Evolutionary conservation across 345 rosid species (phyloP), one percentile per base, ranked within the genome.

Genomic region (Cardiospermum halicacabum): DNA sequence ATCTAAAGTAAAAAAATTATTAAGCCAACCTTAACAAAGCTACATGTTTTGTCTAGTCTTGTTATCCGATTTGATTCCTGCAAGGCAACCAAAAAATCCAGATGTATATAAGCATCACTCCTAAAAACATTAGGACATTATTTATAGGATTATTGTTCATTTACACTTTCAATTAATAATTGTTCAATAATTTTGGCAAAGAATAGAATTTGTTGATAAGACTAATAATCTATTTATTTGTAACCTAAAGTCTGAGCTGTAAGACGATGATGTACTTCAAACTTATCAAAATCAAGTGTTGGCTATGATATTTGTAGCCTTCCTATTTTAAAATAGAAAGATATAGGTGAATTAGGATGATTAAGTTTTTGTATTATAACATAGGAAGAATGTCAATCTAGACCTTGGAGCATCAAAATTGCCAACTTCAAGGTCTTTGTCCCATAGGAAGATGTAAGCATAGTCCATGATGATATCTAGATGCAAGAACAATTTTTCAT

Each of bases 221-320:
- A 60, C 26, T 21, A 24, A 34, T 13, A 40, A 89, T 94, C 96
- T 82, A 81, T 89, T 92, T 30, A 89, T 84, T 80, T 68, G 83
- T 5, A 77, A 67, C 50, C 69, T 72, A 4, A 9, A 75, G 69
- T 79, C 76, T 12, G 67, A 7, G 56, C 65, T 13, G 98, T 89
- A 56, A 92, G 77, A 13, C 64, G 78, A 75, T 87, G 87, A 71
- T 87, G 90, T 62, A 87, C 65, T 57, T 80, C 79, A 30, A 87
- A 85, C 45, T 70, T 68, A 2, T 59, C 37, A 12, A 82, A 80
- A 80, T 84, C 95, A 51, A 92, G 84, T 8, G 88, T 94, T 16
- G 96, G 98, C 71, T 92, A 95, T 2, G 96, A 92, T 80, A 92
- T 87, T 72, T 89, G 84, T 21, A 92, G 90, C 28, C 86, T 80